Evolutionary conservation across 208 protist genomes (phyloP), one percentile per base, ranked within the genome.

Genomic region (Leishmania turanica): DNA sequence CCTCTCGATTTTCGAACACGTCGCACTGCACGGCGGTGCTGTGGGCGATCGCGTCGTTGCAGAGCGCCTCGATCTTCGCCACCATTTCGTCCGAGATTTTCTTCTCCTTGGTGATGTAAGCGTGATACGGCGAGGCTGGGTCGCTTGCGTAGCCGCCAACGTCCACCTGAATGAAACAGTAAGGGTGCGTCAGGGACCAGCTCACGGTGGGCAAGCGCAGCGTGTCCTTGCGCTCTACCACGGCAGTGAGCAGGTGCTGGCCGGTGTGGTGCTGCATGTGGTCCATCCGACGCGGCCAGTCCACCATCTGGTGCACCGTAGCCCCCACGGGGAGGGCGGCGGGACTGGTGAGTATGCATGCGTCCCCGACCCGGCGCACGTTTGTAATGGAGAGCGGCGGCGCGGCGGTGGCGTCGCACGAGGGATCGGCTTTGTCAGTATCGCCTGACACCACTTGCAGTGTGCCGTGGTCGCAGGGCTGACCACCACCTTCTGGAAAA

Each of bases 191-290:
- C 40, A 98, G 83, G 31, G 89, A 89, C 96, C 95, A 98, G 78
- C 91, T 96, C 4, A 95, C 72, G 3, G 96, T 98, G 19, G 89
- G 84, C 21, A 97, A 79, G n/a, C 82, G 69, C 77, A 93, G 76
- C 53, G 89, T 88, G 51, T 89, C 78, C 11, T 54, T 6, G 11
- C 82, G 79, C 68, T 95, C 88, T 45, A 97, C 88, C 0, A 98
- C 77, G 7, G 95, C 92, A 1, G 88, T 91, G 53, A 98, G 88
- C 13, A 98, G 73, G 77, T 98, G 96, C 81, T 98, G 96, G 0
- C 88, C 95, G 13, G 94, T 96, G 91, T 98, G 96, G 70, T 98
- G 95, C 87, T 98, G 95, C 93, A 97, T 97, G 90, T 98, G 95
- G 62, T 98, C 95, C 0, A 93, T 73, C 8, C 96, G 92, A 8